Percentiles rank a stretch among this genome's conserved stretches.
Conservation (phyloP, 1,139 yeast species). For the Saccharomyces hybrid region DNA sequence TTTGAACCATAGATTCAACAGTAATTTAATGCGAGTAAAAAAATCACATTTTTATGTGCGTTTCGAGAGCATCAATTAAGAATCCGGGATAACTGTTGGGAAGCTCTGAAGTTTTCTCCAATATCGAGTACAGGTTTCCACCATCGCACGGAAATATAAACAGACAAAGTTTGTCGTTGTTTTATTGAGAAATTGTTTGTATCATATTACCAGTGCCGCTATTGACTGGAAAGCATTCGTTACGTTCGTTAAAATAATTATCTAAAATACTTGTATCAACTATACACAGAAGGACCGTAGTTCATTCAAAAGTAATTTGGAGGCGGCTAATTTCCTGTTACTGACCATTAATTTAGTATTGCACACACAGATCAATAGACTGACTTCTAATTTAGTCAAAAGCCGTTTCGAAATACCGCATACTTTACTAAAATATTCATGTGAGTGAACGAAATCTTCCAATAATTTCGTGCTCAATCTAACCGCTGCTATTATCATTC, state of each 20-base stretch:
- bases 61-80: background rate
- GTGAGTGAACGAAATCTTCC: slow-evolving; percentile 47
- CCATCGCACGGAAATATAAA: background rate
- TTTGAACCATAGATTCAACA: background rate
- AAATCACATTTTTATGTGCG: background rate
- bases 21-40: background rate
- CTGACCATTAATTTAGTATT: slow-evolving; percentile 21
- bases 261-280: background rate
- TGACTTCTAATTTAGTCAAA: slow-evolving; percentile 41
- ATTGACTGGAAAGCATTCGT: background rate
- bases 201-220: background rate
- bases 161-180: background rate
- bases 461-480: slow-evolving; percentile 44
- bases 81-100: background rate
- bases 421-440: slow-evolving; percentile 44
- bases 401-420: slow-evolving; percentile 44
- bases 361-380: slow-evolving; percentile 34
- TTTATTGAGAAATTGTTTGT: background rate
- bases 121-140: background rate
- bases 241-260: background rate
- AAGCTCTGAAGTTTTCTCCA: background rate
- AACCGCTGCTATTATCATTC: slow-evolving; percentile 43
- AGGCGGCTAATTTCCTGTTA: slow-evolving; percentile 14
- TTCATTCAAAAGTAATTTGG: slow-evolving; percentile 14
- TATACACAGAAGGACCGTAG: slow-evolving; percentile 3